Evolutionary conservation across 495 filamentous ascomycete species (phyloP).

Genomic region (Penicillium daleae): DNA sequence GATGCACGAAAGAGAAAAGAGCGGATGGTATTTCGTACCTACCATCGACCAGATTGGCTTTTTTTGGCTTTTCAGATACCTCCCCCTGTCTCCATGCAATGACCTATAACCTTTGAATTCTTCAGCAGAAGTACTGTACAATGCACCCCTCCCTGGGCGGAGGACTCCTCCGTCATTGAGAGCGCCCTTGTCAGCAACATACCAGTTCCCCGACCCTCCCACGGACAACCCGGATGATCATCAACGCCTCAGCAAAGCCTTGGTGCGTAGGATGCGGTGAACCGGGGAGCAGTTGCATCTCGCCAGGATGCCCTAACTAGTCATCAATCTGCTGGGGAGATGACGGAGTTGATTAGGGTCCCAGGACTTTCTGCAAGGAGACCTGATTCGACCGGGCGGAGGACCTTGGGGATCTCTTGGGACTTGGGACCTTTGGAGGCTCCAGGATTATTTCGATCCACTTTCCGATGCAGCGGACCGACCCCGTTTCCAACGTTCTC

Average conservation of each 20-base stretch:
- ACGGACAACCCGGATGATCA: conserved; percentile 28
- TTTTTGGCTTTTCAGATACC: not conserved
- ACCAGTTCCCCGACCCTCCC: conserved; percentile 2
- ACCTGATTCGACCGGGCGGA: conserved; percentile 11
- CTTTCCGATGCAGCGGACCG: conserved; percentile 42
- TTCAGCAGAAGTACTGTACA: not conserved
- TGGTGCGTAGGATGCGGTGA: conserved; percentile 20
- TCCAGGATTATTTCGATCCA: conserved; percentile 26
- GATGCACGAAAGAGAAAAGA: not conserved
- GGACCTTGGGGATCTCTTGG: not conserved
- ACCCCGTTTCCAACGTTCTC: conserved; percentile 37
- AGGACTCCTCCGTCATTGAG: not conserved
- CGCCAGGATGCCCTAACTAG: not conserved
- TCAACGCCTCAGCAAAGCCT: conserved; percentile 25
- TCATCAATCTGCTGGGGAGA: not conserved
- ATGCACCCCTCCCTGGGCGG: not conserved
- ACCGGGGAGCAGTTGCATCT: conserved; percentile 19
- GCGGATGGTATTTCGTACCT: not conserved
- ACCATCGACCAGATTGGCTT: not conserved
- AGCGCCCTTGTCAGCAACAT: not conserved
- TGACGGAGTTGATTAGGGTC: not conserved
- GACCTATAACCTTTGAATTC: not conserved
- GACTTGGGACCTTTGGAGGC: no score
- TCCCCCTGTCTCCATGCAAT: not conserved
- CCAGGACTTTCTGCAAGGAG: not conserved